A percentile compares a stretch with the other conserved stretches of the same genome.
Conservation (phyloP, 2,329 filamentous ascomycete genomes). For the Lomentospora prolificans region DNA sequence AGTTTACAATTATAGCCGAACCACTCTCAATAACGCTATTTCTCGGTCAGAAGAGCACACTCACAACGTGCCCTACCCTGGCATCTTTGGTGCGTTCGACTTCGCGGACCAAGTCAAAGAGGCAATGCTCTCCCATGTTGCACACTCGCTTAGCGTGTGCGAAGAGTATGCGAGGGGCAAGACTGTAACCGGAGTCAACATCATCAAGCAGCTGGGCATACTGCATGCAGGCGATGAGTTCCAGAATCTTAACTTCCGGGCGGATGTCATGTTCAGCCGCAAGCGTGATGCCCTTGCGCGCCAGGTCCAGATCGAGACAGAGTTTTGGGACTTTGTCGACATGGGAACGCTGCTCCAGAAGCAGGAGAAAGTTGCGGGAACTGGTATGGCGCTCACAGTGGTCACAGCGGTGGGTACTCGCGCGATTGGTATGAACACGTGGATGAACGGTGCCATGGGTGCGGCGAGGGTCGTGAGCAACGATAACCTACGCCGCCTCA, state of each 20-base stretch:
- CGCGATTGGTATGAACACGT: constrained; percentile 72
- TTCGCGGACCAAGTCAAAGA: constrained; percentile 90
- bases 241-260: constrained; percentile 74
- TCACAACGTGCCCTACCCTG: constrained; percentile 77
- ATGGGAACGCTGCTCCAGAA: constrained; percentile 70
- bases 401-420: constrained; percentile 76
- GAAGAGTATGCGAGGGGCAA: constrained; percentile 76
- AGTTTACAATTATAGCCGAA: constrained; percentile 75
- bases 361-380: constrained; percentile 91
- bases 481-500: constrained; percentile 68
- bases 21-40: constrained; percentile 67
- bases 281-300: constrained; percentile 72
- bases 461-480: constrained; percentile 72
- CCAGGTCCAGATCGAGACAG: constrained; percentile 78
- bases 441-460: constrained; percentile 79
- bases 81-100: constrained; percentile 73
- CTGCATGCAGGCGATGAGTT: constrained; percentile 84
- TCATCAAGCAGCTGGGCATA: constrained; percentile 81
- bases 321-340: constrained; percentile 91
- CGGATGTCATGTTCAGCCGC: constrained; percentile 88
- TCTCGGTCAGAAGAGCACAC: constrained; percentile 64
- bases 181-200: constrained; percentile 71
- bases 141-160: constrained; percentile 65
- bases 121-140: constrained; percentile 83
- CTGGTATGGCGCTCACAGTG: constrained; percentile 87